Conservation (phyloP, 139 green algal genomes). For the Coelastrella sp. region DNA sequence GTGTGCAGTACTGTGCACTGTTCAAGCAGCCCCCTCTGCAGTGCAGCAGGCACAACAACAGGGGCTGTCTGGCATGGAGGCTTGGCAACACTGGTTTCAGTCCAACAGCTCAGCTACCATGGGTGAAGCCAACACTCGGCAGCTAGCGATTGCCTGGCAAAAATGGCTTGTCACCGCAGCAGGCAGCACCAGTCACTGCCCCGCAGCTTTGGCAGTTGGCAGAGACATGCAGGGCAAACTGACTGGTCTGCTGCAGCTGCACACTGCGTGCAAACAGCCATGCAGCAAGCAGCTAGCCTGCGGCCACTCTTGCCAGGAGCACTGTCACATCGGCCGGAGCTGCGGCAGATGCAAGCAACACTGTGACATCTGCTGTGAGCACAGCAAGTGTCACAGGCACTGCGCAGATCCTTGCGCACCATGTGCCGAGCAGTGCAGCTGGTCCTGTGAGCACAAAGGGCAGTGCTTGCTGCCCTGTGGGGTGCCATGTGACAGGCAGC, state of each 20-base stretch:
- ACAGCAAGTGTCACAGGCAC: slow-evolving; percentile 49
- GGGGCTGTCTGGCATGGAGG: not conserved
- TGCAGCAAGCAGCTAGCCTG: slow-evolving; percentile 23
- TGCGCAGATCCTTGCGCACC: slow-evolving; percentile 66
- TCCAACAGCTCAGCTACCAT: not conserved
- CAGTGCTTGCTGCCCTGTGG: slow-evolving; percentile 74
- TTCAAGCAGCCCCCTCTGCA: not conserved
- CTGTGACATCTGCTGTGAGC: slow-evolving; percentile 56
- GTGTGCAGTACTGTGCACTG: not conserved
- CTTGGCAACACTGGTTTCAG: not conserved
- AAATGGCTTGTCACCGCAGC: not conserved
- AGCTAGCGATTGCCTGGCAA: not conserved
- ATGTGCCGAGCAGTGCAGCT: slow-evolving; percentile 72
- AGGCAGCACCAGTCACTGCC: not conserved
- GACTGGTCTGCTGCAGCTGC: not conserved
- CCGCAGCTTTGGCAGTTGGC: not conserved
- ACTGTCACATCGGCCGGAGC: slow-evolving; percentile 40
- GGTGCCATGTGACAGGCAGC: slow-evolving; percentile 74
- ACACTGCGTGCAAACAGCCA: not conserved
- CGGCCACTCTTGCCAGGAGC: slow-evolving; percentile 47
- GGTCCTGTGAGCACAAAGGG: slow-evolving; percentile 72
- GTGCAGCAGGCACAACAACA: not conserved
- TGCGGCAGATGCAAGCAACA: slow-evolving; percentile 52
- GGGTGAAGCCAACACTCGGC: too few species aligned
- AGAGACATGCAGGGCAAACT: not conserved